Evolutionary conservation across 768 basidiomycete genomes (phyloP), one percentile per base, ranked within the genome.

Genomic region (Suillus placidus): DNA sequence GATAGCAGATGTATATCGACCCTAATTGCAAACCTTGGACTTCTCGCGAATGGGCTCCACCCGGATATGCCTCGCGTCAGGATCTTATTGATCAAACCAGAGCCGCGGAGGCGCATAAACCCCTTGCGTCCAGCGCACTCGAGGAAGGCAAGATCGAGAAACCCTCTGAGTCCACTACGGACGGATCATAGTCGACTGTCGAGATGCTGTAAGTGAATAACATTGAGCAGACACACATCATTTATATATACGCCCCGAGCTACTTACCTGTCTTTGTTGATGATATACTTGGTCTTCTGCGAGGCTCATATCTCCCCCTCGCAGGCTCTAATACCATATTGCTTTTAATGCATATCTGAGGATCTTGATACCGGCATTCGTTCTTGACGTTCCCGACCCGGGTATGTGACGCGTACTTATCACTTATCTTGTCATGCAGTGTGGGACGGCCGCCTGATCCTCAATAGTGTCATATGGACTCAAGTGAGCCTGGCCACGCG

Each of bases 21-120:
- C 84, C 86, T 3, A 72, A 74, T 4, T 86, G 85, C 77, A 88
- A 86, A 71, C 87, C 90, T 8, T 91, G 90, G 91, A 87, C 81
- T 32, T 87, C 86, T 2, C 66, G 80, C 37, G 69, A 71, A 9
- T 91, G 89, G 90, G 85, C 83, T 0, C 88, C 88, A 20, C 77
- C 79, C 23, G 88, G 88, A 26, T 89, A 83, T 71, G 20, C 64
- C 13, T 81, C 81, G 5, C 80, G 85, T 8, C 78, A 74, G 63
- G 84, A 85, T 63, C 71, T 85, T 38, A 74, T 80, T 30, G 78
- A 83, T 66, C 79, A 83, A 70, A 78, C 74, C 2, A 80, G 78
- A 64, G 79, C 77, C 18, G 81, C 78, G 8, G 81, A 83, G 69
- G 75, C 74, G 47, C 69, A 74, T 58, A 79, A 81, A 67, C 72